Conservation (phyloP, 2,329 filamentous ascomycete species). For the Fusarium pseudocircinatum region DNA sequence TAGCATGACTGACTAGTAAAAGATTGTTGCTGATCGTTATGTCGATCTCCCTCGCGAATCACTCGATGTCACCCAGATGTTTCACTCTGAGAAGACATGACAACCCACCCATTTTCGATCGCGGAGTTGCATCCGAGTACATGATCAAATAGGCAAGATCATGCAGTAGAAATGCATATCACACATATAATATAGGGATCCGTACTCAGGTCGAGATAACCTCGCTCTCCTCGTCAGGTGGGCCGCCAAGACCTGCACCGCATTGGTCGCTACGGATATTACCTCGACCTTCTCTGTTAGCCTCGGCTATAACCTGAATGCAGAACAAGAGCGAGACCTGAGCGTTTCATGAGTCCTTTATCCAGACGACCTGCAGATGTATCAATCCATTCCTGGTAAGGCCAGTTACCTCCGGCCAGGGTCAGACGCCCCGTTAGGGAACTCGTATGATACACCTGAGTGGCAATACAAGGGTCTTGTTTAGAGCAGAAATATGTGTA, state of each 20-base stretch:
- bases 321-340: neutral
- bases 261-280: neutral
- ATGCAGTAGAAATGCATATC: neutral
- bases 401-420: neutral
- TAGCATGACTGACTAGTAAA: neutral
- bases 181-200: neutral
- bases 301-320: conserved; percentile 1
- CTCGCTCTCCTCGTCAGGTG: neutral
- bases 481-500: neutral
- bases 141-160: neutral
- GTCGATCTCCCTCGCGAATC: neutral
- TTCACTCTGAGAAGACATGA: neutral
- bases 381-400: neutral
- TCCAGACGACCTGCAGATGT: neutral
- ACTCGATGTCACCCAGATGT: neutral
- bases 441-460: neutral
- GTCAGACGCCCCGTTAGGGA: neutral
- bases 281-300: neutral
- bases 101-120: neutral
- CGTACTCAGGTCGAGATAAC: neutral
- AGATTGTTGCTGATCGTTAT: neutral
- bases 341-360: neutral
- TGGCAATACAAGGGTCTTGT: neutral
- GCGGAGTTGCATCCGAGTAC: neutral
- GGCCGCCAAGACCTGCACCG: neutral